Evolutionary conservation across 179 eudicot species (phyloP).

Genomic region (Vitellaria paradoxa): DNA sequence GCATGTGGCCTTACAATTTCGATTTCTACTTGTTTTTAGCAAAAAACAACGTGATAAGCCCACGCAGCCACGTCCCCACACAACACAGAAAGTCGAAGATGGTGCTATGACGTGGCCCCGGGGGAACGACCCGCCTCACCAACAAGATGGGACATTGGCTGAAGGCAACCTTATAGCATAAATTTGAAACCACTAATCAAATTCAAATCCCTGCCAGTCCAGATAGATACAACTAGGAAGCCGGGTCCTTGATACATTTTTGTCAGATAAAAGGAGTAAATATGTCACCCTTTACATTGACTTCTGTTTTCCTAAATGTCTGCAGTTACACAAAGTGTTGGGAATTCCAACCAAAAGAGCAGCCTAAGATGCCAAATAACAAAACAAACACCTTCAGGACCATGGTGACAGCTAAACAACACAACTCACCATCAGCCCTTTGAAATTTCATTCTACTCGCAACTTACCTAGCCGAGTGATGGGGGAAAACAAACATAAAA

Average conservation of each 20-base stretch:
- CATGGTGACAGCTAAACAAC: not conserved
- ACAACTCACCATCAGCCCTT: not conserved
- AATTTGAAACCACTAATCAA: not conserved
- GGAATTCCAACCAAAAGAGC: not conserved
- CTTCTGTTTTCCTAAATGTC: not conserved
- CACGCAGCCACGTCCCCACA: too few relatives aligned
- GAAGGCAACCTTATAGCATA: not conserved
- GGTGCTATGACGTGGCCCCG: too few relatives aligned
- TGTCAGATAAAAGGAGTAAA: not conserved
- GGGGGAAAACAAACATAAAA: not conserved
- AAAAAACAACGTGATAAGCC: too few relatives aligned
- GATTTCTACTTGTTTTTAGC: too few relatives aligned
- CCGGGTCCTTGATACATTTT: not conserved
- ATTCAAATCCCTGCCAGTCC: too few relatives aligned
- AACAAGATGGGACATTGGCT: not conserved
- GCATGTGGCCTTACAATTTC: too few relatives aligned
- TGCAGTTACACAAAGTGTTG: constrained; percentile 1
- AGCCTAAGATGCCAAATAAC: not conserved
- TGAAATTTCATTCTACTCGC: not conserved
- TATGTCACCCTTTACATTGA: constrained; percentile 1
- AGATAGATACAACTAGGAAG: not conserved
- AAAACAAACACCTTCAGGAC: not conserved
- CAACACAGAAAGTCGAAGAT: too few relatives aligned
- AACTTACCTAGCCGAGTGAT: not conserved
- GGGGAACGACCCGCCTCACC: too few relatives aligned